Conservation (phyloP, 2,329 filamentous ascomycete genomes). For the Phialophora expanda region DNA sequence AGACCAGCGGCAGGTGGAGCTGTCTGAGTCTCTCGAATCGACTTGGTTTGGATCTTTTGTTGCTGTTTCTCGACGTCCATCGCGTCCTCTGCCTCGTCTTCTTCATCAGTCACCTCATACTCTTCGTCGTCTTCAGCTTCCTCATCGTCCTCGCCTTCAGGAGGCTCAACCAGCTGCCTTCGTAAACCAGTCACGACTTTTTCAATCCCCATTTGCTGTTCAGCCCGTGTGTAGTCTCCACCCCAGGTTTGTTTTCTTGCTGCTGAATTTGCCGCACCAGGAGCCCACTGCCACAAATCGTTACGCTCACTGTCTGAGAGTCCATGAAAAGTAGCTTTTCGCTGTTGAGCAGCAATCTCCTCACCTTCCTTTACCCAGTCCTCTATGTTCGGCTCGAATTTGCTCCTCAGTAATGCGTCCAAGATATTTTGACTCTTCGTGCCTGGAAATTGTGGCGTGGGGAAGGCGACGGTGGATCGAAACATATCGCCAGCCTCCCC, state of each 20-base stretch:
- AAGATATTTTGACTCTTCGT: conserved; percentile 70
- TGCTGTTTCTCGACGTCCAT: conserved; percentile 47
- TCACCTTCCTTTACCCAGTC: conserved; percentile 71
- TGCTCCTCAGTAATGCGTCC: conserved; percentile 76
- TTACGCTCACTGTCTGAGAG: conserved; percentile 58
- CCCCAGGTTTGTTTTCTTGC: conserved; percentile 57
- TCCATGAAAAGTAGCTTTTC: conserved; percentile 25
- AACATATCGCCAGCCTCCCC: conserved; percentile 71
- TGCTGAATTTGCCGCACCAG: conserved; percentile 54
- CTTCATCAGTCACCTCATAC: conserved; percentile 55
- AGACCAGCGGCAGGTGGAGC: conserved; percentile 41
- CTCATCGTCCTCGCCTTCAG: conserved; percentile 50
- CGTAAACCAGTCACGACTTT: conserved; percentile 74
- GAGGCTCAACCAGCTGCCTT: conserved; percentile 62
- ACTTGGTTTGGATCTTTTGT: conserved; percentile 40
- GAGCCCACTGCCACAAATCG: conserved; percentile 65
- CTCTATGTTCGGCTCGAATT: conserved; percentile 78
- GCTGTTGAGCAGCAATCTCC: conserved; percentile 48
- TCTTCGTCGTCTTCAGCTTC: conserved; percentile 59
- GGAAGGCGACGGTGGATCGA: conserved; percentile 72
- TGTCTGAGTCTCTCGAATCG: conserved; percentile 46
- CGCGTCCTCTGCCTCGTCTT: conserved; percentile 56
- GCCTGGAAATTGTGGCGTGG: conserved; percentile 74
- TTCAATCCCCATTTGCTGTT: conserved; percentile 68
- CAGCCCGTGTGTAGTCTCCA: conserved; percentile 74